Conservation (phyloP, 805 yeast genomes). For the Yarrowia sp. region DNA sequence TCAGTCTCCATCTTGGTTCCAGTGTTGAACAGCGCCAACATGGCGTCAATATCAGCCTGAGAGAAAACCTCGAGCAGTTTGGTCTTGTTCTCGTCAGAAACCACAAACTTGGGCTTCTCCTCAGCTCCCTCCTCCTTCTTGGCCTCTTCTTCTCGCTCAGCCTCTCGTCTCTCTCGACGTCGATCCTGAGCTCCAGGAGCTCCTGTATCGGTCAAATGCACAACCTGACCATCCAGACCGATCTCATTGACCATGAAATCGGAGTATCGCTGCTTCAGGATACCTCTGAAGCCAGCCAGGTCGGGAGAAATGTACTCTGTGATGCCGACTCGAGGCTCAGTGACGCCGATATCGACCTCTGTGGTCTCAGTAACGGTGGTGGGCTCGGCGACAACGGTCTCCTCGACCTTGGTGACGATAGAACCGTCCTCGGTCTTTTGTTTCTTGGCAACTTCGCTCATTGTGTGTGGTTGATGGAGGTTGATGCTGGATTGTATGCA, state of each 20-base stretch:
- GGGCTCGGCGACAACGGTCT: not conserved
- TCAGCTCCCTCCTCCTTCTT: conserved; percentile 28
- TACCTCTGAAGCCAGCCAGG: conserved; percentile 68
- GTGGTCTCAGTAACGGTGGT: not conserved
- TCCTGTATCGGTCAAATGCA: conserved; percentile 77
- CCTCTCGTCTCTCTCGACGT: conserved; percentile 32
- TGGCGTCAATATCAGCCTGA: conserved; percentile 54
- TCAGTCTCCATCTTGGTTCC: conserved; percentile 60
- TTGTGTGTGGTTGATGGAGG: not conserved
- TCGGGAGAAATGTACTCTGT: conserved; percentile 59
- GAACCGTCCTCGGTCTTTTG: conserved; percentile 22
- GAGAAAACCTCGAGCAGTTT: conserved; percentile 57
- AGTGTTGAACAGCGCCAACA: conserved; percentile 54
- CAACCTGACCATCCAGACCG: conserved; percentile 61
- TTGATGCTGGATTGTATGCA: not conserved
- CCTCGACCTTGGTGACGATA: conserved; percentile 9
- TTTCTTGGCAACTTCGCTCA: conserved; percentile 23
- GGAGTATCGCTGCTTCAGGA: conserved; percentile 82
- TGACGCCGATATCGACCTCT: conserved; percentile 44
- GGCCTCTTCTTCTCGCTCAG: conserved; percentile 33
- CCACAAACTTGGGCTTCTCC: conserved; percentile 26
- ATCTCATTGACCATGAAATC: conserved; percentile 95
- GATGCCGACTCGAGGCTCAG: conserved; percentile 85
- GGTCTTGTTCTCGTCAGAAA: conserved; percentile 28
- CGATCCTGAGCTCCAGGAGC: conserved; percentile 45